Base-by-base conservation (phyloP, 2,329 filamentous ascomycete genomes). In the Salinomyces thailandicus region DNA sequence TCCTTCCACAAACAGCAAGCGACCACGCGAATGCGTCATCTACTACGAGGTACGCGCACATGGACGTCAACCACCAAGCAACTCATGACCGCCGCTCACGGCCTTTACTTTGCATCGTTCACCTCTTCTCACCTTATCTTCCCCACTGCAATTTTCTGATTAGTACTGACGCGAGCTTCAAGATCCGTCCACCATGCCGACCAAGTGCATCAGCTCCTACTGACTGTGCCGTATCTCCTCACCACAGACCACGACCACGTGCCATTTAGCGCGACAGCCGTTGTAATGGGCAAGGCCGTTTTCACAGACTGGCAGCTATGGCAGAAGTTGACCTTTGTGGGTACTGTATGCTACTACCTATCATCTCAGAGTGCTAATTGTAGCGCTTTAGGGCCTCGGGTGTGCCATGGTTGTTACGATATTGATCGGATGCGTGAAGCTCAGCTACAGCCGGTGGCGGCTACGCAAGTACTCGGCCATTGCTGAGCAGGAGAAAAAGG, bases 261-360 rank as follows among this genome's bases (percentile, higher is more conserved):
- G n/a, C n/a, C n/a, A n/a, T n/a, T n/a, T n/a, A n/a, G n/a, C n/a
- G n/a, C n/a, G n/a, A n/a, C n/a, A n/a, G n/a, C n/a, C n/a, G n/a
- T n/a, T n/a, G 14, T 15, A 8, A 47, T 47, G 44, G 38, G 35
- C 12, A 42, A 39, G 18, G 35, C 14, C 12, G 69, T 69, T 55
- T 70, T 69, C 48, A 52, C 42, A 14, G 57, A 46, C 33, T 93
- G 85, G 86, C 66, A 73, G 49, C 64, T 91, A 51, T 94, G 86
- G 86, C 76, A 91, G 68, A 78, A 93, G 66, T 79, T 94, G 77
- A 83, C 79, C 36, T 85, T 93, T 65, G 86, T 93, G 66, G 69
- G 82, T 47, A 9, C 22, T 26, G n/a, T n/a, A n/a, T n/a, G n/a
- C 12, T 14, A 8, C 13, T 16, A 8, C 13, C 18, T 27, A 40